Evolutionary conservation across 176 grass and related monocot genomes (phyloP).

Genomic region (Triticum dicoccoides): DNA sequence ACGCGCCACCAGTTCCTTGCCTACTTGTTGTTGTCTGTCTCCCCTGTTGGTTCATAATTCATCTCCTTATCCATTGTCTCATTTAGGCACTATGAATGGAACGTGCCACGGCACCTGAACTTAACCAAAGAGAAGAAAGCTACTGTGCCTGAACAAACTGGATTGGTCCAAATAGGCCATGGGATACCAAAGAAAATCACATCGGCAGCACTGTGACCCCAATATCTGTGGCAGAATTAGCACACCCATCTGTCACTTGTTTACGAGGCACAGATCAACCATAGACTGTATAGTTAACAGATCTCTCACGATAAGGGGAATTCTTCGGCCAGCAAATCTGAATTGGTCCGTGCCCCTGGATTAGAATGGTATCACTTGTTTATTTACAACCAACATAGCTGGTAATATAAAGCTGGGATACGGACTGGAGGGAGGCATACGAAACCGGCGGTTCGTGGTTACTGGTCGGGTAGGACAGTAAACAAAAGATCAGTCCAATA

Average conservation of each 20-base stretch:
- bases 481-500: not conserved
- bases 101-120: not conserved
- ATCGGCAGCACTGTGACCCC: not conserved
- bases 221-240: not conserved
- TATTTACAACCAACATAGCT: not conserved
- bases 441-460: not conserved
- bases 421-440: not conserved
- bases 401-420: constrained; percentile 1
- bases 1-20: not conserved
- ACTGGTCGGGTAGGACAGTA: not conserved
- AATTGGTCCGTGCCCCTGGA: not conserved
- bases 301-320: not conserved
- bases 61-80: not conserved
- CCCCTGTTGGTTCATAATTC: not conserved
- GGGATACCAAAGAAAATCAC: not conserved
- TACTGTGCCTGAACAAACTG: not conserved
- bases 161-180: not conserved
- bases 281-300: constrained; percentile 1
- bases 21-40: not conserved
- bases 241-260: not conserved
- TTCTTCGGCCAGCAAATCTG: not conserved
- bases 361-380: constrained; percentile 1
- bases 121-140: not conserved
- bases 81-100: not conserved
- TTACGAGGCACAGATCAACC: not conserved